phyloP scores from a whole-genome alignment of 2,329 filamentous ascomycete species.

The Zasmidium angulare region DNA sequence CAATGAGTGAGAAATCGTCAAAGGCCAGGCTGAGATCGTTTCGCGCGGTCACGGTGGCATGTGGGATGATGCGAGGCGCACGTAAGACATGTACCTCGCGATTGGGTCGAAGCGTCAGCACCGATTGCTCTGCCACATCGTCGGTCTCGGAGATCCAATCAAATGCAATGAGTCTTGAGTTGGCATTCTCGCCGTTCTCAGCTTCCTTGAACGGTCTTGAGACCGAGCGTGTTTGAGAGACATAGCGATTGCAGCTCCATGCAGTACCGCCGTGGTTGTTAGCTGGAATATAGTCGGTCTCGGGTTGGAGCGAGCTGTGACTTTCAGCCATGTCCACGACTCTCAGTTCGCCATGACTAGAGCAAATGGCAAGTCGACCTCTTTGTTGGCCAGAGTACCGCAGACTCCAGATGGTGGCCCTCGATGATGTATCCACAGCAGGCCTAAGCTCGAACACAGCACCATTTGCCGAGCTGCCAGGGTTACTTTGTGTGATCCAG shows the following conservation, averaged over 20 bases:
- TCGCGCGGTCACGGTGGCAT: constrained; percentile 44
- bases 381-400: constrained; percentile 60
- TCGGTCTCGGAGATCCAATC: constrained; percentile 57
- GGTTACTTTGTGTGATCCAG: constrained; percentile 35
- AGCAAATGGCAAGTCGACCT: constrained; percentile 58
- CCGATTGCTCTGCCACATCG: constrained; percentile 48
- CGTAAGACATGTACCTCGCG: constrained; percentile 52
- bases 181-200: constrained; percentile 44
- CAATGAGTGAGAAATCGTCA: constrained; percentile 24
- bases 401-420: constrained; percentile 60
- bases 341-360: constrained; percentile 60
- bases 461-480: constrained; percentile 57
- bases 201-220: constrained; percentile 48
- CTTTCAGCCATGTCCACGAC: constrained; percentile 33
- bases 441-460: constrained; percentile 60
- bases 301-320: constrained; percentile 14
- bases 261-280: constrained; percentile 34
- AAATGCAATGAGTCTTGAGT: constrained; percentile 57
- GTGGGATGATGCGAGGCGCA: constrained; percentile 42
- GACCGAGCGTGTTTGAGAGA: constrained; percentile 44
- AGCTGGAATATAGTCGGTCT: constrained; percentile 21
- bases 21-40: constrained; percentile 39
- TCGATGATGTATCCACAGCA: constrained; percentile 50
- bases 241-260: constrained; percentile 47
- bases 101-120: constrained; percentile 54